Conservation (phyloP, 2,329 filamentous ascomycete genomes). For the Venturia pyrina region DNA sequence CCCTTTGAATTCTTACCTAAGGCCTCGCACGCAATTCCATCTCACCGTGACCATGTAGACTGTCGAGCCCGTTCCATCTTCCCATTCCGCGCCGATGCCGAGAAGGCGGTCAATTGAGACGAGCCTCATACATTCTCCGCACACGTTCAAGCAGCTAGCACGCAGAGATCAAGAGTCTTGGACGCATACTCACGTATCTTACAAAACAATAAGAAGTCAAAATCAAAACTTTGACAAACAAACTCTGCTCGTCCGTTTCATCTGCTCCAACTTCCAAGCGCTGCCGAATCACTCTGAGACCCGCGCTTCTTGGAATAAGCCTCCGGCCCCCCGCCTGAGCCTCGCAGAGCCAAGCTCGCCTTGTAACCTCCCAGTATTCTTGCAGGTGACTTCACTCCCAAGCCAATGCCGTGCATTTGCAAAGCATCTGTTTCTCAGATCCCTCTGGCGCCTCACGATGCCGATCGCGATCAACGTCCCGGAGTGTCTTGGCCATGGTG, state of each 20-base stretch:
- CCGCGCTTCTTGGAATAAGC: not conserved
- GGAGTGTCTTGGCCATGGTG: not conserved
- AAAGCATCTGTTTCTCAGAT: not conserved
- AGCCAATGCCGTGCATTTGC: conserved; percentile 2
- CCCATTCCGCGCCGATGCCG: not conserved
- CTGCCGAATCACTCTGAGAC: conserved; percentile 1
- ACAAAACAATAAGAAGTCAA: not conserved
- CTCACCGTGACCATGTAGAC: no score
- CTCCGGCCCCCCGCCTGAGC: not conserved
- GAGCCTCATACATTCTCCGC: not conserved
- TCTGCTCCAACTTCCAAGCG: not conserved
- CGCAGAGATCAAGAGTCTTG: not conserved
- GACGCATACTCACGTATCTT: not conserved
- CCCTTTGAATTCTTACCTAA: not conserved
- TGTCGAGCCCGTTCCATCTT: no score
- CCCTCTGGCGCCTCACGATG: not conserved
- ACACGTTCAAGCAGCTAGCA: not conserved
- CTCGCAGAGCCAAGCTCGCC: conserved; percentile 4
- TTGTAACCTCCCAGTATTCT: not conserved
- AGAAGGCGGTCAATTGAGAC: not conserved
- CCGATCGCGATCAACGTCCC: not conserved
- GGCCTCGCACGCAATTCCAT: not conserved
- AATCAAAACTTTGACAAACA: not conserved
- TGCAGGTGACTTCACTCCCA: not conserved
- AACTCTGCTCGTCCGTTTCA: conserved; percentile 1